phyloP scores from a whole-genome alignment of 495 filamentous ascomycete genomes.

The Bathelium albidoporum region DNA sequence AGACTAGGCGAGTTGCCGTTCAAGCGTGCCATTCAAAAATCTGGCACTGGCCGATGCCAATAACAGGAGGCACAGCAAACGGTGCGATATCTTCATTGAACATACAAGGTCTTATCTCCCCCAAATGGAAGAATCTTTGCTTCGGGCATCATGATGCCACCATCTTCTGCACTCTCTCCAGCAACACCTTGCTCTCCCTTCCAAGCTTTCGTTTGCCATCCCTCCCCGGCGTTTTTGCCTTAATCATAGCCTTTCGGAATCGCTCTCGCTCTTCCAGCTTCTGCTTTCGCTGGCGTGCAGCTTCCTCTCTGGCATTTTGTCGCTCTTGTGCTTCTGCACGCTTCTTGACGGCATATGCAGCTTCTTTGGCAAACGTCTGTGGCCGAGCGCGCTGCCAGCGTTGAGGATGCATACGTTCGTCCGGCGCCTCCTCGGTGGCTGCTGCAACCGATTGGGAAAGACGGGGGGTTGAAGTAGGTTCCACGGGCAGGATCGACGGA shows the following conservation, averaged over 20 bases:
- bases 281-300: constrained; percentile 34
- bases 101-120: not conserved
- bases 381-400: constrained; percentile 38
- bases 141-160: constrained; percentile 34
- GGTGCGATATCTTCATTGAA: not conserved
- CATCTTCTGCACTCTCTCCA: constrained; percentile 70
- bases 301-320: constrained; percentile 29
- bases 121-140: not conserved
- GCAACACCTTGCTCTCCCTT: constrained; percentile 68
- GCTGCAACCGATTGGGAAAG: constrained; percentile 23
- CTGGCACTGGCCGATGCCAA: not conserved
- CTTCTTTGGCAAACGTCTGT: constrained; percentile 66
- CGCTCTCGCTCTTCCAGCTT: constrained; percentile 39
- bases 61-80: not conserved
- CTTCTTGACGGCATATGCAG: constrained; percentile 55
- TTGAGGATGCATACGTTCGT: constrained; percentile 2
- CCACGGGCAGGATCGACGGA: not conserved
- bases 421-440: constrained; percentile 13
- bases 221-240: constrained; percentile 62
- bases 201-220: constrained; percentile 79
- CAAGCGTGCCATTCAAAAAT: not conserved
- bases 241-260: constrained; percentile 39
- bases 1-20: not conserved
- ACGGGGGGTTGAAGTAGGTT: not conserved
- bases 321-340: constrained; percentile 55